Evolutionary conservation across 2,329 filamentous ascomycete species (phyloP), one percentile per base, ranked within the genome.

Genomic region (Exophiala aquamarina): DNA sequence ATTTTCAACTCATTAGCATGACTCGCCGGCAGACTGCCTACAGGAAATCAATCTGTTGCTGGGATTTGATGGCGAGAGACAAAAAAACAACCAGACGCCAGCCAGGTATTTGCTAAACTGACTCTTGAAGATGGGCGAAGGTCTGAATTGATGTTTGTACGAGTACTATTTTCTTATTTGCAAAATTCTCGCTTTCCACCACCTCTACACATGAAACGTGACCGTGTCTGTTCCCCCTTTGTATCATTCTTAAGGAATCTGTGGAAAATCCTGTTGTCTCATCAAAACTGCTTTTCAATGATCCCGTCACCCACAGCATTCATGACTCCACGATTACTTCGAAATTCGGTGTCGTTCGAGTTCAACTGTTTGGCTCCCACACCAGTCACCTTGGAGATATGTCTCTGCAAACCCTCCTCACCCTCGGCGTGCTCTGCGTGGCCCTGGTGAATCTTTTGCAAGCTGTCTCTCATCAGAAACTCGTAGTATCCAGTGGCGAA

Each of bases 1-100:
- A 56, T 61, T 53, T 43, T 55, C 56, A 45, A 54, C 28, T 31
- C 13, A 19, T 33, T 33, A 64, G 74, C 70, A 70, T 69, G 64
- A 78, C 86, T 90, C 75, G 76, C 84, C 84, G 83, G 86, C 88
- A 92, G 87, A 92, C 83, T 84, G 82, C 80, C 79, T 66, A 75
- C 71, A 74, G 81, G 84, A 84, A 70, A 76, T 70, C 77, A 77
- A 76, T 15, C 10, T 13, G 15, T 37, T 37, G 35, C 14, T 37
- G 19, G 77, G 82, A 85, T 91, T 91, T 92, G 86, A 91, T 85
- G 85, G 83, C 81, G 83, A 89, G 86, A 76, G 54, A 91, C 84
- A 92, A 78, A 38, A 32, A 18, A 26, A 23, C 17, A 4, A 20
- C 18, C 8, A n/a, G n/a, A n/a, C n/a, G n/a, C n/a, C n/a, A n/a